Base-by-base conservation (phyloP, 208 protist genomes). In the Trichomonas gallinae region DNA sequence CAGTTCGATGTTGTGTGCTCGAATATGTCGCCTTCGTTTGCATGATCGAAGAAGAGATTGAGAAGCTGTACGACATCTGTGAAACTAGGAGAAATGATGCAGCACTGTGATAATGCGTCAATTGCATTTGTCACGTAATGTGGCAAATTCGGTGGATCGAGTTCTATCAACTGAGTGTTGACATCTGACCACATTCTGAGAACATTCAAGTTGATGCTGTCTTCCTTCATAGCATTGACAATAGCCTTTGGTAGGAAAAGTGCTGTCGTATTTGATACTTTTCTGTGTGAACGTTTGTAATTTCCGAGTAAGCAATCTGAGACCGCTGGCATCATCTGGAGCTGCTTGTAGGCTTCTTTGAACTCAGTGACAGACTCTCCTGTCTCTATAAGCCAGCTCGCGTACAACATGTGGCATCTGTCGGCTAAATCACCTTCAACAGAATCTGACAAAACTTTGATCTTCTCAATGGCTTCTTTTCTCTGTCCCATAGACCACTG, bases 41-140 rank as follows among this genome's bases (percentile, higher is more conserved):
- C 87, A 93, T 93, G 17, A 34, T 93, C 44, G n/a, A 93, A 93
- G 87, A 93, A 93, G 26, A 93, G 17, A 21, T 93, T 93, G 8
- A 93, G 45, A 17, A 93, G 31, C 17, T 42, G 87, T 31, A 93
- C 87, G 10, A 93, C 26, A 51, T 93, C 87, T 34, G 87, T 42
- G n/a, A 93, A 93, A 38, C 44, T 51, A 38, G 40, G 87, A 34
- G 23, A 34, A 1, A 51, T 51, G 6, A 26, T 40, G 17, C 11
- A 17, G 45, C 87, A 93, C 51, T 93, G 42, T 58, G 87, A 48
- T 15, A 93, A 42, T 48, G 44, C 40, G 51, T 93, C 87, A 51
- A 93, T 93, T 11, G 87, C 40, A 93, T 93, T 93, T 38, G 40
- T 93, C 3, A 93, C 87, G n/a, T 93, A 89, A 46, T 26, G 17